Evolutionary conservation across 345 rosid genomes (phyloP), one percentile per base, ranked within the genome.

Genomic region (Lenwebbia sp.): DNA sequence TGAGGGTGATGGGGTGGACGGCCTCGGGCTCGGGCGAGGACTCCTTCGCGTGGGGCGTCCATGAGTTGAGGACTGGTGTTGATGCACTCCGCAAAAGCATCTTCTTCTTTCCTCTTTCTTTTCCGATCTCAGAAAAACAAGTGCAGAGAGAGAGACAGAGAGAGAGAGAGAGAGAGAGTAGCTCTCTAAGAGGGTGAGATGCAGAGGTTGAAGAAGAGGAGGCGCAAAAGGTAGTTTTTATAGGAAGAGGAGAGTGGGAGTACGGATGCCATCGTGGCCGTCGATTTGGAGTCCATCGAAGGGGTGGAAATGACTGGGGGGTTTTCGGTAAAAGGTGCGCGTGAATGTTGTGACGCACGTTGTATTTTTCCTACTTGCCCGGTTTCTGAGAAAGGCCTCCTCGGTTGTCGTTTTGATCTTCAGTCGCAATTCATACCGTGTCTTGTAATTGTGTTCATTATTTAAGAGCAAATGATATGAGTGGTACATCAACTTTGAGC

Each of bases 41-140:
- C 25, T 94, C 98, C 82, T 87, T 93, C 41, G 89, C 83, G 54
- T 90, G 91, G 15, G 92, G 92, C 3, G 87, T 85, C 94, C 94
- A 90, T 6, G 99, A 91, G 47, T 92, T 91, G 51, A 91, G 91
- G 54, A 96, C 6, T 30, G 99, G 98, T 28, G 96, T 92, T 56
- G 99, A 96, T 13, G 98, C 88, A 86, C 96, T 94, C 19, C 98
- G 89, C 19, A 97, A 83, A 56, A 97, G 94, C 99, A 97, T 96
- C 57, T 14, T 82, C 54, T 15, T 52, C 7, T 13, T 22, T 22
- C 53, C 23, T 44, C 40, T 49, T 5, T 82, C 3, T 7, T 50
- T 49, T 28, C 17, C 22, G 13, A 33, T 41, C 25, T 33, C 78
- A 2, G 78, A 70, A 19, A 19, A 33, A 10, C 44, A 4, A 4